Evolutionary conservation across 768 basidiomycete species (phyloP).

Genomic region (Boletus bicolor): DNA sequence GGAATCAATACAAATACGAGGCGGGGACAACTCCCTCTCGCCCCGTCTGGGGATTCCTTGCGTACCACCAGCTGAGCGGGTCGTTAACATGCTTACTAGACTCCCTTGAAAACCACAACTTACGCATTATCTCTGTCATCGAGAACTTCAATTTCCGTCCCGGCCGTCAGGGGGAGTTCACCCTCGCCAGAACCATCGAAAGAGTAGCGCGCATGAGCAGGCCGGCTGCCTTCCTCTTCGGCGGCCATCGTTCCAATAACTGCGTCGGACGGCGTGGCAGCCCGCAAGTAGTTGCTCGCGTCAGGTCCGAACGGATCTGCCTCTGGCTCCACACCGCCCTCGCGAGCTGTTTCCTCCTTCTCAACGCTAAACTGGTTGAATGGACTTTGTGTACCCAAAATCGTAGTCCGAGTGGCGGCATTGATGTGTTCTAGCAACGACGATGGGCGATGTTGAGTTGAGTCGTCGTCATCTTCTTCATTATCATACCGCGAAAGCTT

Average conservation of each 20-base stretch:
- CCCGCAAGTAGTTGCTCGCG: conserved; percentile 71
- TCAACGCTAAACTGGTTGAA: conserved; percentile 40
- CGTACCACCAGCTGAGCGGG: conserved; percentile 85
- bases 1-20: conserved; percentile 77
- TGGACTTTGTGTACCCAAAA: conserved; percentile 53
- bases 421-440: conserved; percentile 90
- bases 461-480: conserved; percentile 74
- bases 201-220: conserved; percentile 78
- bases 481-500: conserved; percentile 61
- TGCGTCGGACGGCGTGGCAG: conserved; percentile 78
- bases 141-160: conserved; percentile 70
- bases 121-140: conserved; percentile 81
- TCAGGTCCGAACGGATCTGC: conserved; percentile 65
- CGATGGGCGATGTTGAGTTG: conserved; percentile 76
- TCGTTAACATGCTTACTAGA: conserved; percentile 7
- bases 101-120: conserved; percentile 27
- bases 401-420: conserved; percentile 81
- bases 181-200: conserved; percentile 80
- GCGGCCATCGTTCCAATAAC: conserved; percentile 55
- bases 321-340: conserved; percentile 36
- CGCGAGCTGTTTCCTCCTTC: conserved; percentile 49
- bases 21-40: conserved; percentile 89
- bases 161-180: conserved; percentile 66
- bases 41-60: conserved; percentile 73
- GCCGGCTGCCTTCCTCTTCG: conserved; percentile 64